Evolutionary conservation across 345 rosid genomes (phyloP), one percentile per base, ranked within the genome.

Genomic region (Luvunga scandens): DNA sequence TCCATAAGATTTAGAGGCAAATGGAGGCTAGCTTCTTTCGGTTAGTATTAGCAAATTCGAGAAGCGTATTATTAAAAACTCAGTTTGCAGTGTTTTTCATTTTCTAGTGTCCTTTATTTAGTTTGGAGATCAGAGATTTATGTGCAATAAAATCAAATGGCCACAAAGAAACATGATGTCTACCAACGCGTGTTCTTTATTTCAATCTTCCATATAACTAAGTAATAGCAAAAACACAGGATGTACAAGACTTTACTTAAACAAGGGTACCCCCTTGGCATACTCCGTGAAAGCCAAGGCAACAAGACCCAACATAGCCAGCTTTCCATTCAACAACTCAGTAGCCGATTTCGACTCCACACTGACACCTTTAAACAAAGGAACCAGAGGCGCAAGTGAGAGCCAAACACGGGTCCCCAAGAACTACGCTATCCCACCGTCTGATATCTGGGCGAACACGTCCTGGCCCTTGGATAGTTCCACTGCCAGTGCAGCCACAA

Each of bases 221-320:
- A 2, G 62, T 4, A 13, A 9, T 2, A 38, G 2, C 24, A 9
- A 38, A n/a, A 10, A 1, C 55, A 39, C 4, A 39, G 21, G 64
- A 0, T 1, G 9, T 5, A 12, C 21, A 19, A 71, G 22, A 21
- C 3, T 1, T 5, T 19, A 19, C n/a, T 48, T 78, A 93, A 22
- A 91, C 79, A 1, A 90, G 88, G 0, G 89, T 73, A 13, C 97
- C 90, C 97, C 97, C 79, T 86, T 88, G 2, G 93, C 90, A 50
- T 69, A 90, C 81, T 94, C 97, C 0, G 98, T 90, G 80, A 87
- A 85, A 0, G 97, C 97, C 74, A 94, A 78, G 7, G 97, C 97
- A 2, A 93, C 85, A 30, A 93, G 78, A 48, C 98, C 98, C 16
- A 93, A 63, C 98, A 94, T 90, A 0, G 98, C 98, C 0, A 95